A percentile compares a stretch with the other conserved stretches of the same genome.
phyloP scores from a whole-genome alignment of 2,329 filamentous ascomycete genomes.

The Alternaria rosae region DNA sequence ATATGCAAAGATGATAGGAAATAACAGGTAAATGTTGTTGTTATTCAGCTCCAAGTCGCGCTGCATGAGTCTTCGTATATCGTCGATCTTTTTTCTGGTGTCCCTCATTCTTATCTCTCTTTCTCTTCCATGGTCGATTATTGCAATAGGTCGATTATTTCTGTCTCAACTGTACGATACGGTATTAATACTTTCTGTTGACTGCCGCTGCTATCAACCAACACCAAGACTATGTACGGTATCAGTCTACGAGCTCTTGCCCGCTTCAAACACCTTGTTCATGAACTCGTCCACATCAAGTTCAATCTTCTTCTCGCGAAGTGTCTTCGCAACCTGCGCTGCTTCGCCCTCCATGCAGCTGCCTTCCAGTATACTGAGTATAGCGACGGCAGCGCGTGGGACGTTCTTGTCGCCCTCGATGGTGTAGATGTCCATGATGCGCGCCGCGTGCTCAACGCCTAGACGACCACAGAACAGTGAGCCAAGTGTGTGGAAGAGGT shows the following conservation, averaged over 20 bases:
- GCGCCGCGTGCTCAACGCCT: slow-evolving; percentile 72
- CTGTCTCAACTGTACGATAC: background rate
- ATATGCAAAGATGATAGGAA: background rate
- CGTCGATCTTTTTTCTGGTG: slow-evolving; percentile 2
- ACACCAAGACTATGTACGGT: background rate
- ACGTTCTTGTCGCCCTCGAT: slow-evolving; percentile 81
- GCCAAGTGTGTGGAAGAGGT: slow-evolving; percentile 68
- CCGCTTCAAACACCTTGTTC: slow-evolving; percentile 44
- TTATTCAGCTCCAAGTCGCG: slow-evolving; percentile 9
- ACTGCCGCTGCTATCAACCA: background rate
- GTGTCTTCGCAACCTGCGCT: slow-evolving; percentile 23
- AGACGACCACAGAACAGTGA: slow-evolving; percentile 68
- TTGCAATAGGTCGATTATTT: background rate
- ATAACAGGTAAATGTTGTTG: background rate
- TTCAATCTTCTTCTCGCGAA: slow-evolving; percentile 26
- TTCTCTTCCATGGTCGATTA: background rate
- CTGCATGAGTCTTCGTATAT: slow-evolving; percentile 15
- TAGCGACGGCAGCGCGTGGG: slow-evolving; percentile 73
- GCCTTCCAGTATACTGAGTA: slow-evolving; percentile 63
- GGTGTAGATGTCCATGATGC: slow-evolving; percentile 82
- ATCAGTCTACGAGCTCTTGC: slow-evolving; percentile 29
- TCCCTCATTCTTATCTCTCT: background rate
- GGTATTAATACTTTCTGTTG: slow-evolving; percentile 1
- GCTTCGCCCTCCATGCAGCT: slow-evolving; percentile 48
- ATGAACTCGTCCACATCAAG: slow-evolving; percentile 42